phyloP scores from a whole-genome alignment of 768 basidiomycete species.

The Russula compacta region DNA sequence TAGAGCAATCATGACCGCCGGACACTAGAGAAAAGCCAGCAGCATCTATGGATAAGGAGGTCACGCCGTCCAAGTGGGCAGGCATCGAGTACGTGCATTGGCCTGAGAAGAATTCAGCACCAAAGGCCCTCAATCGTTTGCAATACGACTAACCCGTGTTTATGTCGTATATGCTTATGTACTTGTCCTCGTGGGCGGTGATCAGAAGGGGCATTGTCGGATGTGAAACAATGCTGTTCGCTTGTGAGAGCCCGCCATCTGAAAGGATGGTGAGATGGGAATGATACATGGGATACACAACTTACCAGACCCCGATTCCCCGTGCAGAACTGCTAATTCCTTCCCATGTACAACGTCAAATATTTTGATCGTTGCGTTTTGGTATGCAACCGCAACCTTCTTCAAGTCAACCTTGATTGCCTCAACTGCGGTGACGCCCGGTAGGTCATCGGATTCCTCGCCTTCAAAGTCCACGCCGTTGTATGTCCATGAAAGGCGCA shows the following conservation, averaged over 20 bases:
- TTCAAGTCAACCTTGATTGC: conserved; percentile 75
- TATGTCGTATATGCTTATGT: conserved; percentile 83
- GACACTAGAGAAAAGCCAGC: conserved; percentile 84
- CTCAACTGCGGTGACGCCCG: conserved; percentile 76
- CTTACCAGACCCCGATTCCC: conserved; percentile 14
- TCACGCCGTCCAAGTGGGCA: conserved; percentile 87
- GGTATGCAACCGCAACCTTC: conserved; percentile 85
- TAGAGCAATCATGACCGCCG: conserved; percentile 86
- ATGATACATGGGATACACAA: background rate
- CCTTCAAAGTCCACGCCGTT: conserved; percentile 47
- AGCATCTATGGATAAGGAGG: conserved; percentile 81
- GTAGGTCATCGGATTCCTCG: conserved; percentile 34
- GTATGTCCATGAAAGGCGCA: conserved; percentile 77
- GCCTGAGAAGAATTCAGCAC: conserved; percentile 33
- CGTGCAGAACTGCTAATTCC: conserved; percentile 50
- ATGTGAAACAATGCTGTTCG: conserved; percentile 82
- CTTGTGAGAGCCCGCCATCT: conserved; percentile 73
- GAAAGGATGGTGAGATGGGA: conserved; percentile 24
- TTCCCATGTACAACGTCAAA: conserved; percentile 88
- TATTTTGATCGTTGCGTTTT: conserved; percentile 81
- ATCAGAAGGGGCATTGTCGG: conserved; percentile 84
- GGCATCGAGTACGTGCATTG: conserved; percentile 85
- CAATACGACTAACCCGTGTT: conserved; percentile 49
- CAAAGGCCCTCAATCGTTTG: background rate
- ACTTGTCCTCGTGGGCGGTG: conserved; percentile 90